These are phyloP conservation scores for Gautieria morchelliformis DNA, from an alignment of 768 basidiomycete species.

Conservation along the genomic window DNA sequence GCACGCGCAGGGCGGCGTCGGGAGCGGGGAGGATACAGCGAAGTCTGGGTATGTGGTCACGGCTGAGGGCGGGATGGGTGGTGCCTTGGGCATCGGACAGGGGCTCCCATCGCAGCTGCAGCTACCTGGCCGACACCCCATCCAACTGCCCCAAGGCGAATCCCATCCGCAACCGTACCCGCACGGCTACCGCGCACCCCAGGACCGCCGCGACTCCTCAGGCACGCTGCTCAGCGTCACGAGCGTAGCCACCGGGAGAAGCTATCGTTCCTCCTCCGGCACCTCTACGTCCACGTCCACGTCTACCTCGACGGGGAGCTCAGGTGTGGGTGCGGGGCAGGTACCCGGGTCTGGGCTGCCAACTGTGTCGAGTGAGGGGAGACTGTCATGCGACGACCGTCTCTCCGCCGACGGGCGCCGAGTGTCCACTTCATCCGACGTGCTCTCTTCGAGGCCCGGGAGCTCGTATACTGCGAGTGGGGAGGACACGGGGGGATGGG, in stretches of 20 bases:
- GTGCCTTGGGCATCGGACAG: neutral
- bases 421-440: no score
- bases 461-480: slow-evolving; percentile 7
- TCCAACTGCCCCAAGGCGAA: no score
- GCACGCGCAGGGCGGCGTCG: slow-evolving; percentile 23
- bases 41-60: slow-evolving; percentile 42
- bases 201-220: neutral
- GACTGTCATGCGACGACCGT: no score
- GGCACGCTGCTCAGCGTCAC: slow-evolving; percentile 1
- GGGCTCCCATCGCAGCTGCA: neutral
- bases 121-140: no score
- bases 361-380: neutral
- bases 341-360: neutral
- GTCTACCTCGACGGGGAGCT: neutral
- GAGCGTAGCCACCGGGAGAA: neutral
- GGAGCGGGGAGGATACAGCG: slow-evolving; percentile 47
- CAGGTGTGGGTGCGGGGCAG: neutral
- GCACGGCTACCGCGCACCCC: neutral
- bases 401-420: no score
- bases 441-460: neutral
- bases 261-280: neutral
- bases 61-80: slow-evolving; percentile 13
- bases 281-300: neutral
- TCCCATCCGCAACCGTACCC: no score
- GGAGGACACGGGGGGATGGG: slow-evolving; percentile 18